Conservation (phyloP, 768 basidiomycete genomes). For the Trametes gibbosa region DNA sequence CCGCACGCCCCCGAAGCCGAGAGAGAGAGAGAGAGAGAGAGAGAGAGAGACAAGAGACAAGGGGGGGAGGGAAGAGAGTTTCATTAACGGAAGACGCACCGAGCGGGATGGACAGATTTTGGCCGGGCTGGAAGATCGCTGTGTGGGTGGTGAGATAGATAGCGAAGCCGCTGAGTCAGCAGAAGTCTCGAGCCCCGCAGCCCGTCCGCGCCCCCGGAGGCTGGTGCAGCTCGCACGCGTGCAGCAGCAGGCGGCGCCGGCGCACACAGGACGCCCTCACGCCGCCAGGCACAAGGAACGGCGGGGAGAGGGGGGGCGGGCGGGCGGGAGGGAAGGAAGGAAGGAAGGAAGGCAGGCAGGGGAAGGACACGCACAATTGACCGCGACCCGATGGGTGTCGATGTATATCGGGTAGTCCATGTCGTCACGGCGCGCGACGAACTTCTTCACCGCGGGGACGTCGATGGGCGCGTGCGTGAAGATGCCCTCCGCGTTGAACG, state of each 20-base stretch:
- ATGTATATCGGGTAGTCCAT: constrained; percentile 31
- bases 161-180: constrained; percentile 13
- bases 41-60: too few species aligned
- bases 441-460: constrained; percentile 23
- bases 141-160: neutral
- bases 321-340: too few species aligned
- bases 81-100: constrained; percentile 22
- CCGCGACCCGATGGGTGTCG: constrained; percentile 27
- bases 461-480: constrained; percentile 28
- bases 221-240: too few species aligned
- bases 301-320: neutral
- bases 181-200: too few species aligned
- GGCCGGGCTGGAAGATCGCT: constrained; percentile 30
- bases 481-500: constrained; percentile 31
- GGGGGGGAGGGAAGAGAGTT: too few species aligned
- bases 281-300: constrained; percentile 5
- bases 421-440: constrained; percentile 25
- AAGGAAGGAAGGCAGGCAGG: too few species aligned
- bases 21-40: too few species aligned
- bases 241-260: neutral
- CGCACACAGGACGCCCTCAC: neutral
- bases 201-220: too few species aligned
- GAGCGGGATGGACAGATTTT: constrained; percentile 30
- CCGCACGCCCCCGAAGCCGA: neutral
- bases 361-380: constrained; percentile 27